A percentile compares a stretch with the other conserved stretches of the same genome.
These are phyloP conservation scores for Penicillium paxilli DNA, from an alignment of 495 filamentous ascomycete species.

Conservation along the genomic window DNA sequence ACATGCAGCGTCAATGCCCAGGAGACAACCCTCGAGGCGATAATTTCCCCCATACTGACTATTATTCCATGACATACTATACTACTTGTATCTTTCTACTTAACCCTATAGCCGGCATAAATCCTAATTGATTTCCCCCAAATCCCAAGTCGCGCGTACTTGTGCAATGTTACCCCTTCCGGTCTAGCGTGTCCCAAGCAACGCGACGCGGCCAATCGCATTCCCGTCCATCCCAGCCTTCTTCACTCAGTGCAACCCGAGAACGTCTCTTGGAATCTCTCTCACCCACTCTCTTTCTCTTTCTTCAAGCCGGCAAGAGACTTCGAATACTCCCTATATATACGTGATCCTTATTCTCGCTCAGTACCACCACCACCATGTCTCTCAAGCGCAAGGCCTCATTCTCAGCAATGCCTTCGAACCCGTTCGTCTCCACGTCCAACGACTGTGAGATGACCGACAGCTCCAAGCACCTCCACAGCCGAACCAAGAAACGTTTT, in stretches of 20 bases:
- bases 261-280: background rate
- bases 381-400: constrained; percentile 55
- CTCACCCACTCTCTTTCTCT: too few relatives aligned
- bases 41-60: too few relatives aligned
- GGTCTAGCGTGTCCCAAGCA: constrained; percentile 25
- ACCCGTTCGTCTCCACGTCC: constrained; percentile 28
- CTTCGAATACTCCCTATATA: background rate
- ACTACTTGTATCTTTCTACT: too few relatives aligned
- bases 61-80: background rate
- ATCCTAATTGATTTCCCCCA: background rate
- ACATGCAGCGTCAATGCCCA: too few relatives aligned
- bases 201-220: constrained; percentile 22
- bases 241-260: constrained; percentile 17
- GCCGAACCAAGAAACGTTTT: constrained; percentile 54
- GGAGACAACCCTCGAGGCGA: too few relatives aligned
- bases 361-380: constrained; percentile 27
- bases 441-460: constrained; percentile 26
- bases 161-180: constrained; percentile 22
- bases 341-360: background rate
- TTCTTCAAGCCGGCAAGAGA: background rate
- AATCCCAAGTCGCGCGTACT: background rate
- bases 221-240: constrained; percentile 11
- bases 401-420: constrained; percentile 32
- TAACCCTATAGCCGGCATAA: background rate
- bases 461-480: constrained; percentile 44